phyloP scores from a whole-genome alignment of 2,329 filamentous ascomycete species.

The Raffaelea deltoideospora region DNA sequence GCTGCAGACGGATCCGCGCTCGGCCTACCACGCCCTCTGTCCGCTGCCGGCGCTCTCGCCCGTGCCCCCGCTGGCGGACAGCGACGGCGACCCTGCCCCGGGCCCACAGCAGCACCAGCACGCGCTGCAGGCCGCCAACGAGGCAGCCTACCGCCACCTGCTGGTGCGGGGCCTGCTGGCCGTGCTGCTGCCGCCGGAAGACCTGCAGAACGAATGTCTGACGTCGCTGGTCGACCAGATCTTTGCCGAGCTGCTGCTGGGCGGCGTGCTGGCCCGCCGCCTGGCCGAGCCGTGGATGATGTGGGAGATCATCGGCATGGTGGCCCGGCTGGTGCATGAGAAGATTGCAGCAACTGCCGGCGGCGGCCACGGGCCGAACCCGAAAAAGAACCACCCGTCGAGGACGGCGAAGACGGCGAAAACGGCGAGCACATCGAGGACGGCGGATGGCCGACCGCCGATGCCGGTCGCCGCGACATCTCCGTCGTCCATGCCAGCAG shows the following conservation, averaged over 20 bases:
- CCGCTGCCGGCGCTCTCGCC: constrained; percentile 71
- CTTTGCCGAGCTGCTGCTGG: constrained; percentile 77
- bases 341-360: constrained; percentile 4
- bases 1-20: constrained; percentile 44
- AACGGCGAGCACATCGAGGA: not conserved
- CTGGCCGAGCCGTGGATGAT: constrained; percentile 78
- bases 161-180: constrained; percentile 72
- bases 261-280: constrained; percentile 65
- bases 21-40: constrained; percentile 70
- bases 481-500: not conserved
- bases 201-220: constrained; percentile 76
- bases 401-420: not conserved
- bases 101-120: no score
- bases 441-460: not conserved
- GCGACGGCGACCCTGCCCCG: constrained; percentile 32
- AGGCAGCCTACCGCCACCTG: constrained; percentile 72
- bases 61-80: constrained; percentile 43
- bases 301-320: constrained; percentile 69
- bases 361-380: not conserved
- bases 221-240: constrained; percentile 75
- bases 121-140: constrained; percentile 57
- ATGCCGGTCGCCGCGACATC: not conserved
- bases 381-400: not conserved
- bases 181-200: constrained; percentile 78
- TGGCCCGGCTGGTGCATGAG: constrained; percentile 28